Evolutionary conservation across 1,284 basidiomycete species (phyloP).

Genomic region (Phlebopus sp.): DNA sequence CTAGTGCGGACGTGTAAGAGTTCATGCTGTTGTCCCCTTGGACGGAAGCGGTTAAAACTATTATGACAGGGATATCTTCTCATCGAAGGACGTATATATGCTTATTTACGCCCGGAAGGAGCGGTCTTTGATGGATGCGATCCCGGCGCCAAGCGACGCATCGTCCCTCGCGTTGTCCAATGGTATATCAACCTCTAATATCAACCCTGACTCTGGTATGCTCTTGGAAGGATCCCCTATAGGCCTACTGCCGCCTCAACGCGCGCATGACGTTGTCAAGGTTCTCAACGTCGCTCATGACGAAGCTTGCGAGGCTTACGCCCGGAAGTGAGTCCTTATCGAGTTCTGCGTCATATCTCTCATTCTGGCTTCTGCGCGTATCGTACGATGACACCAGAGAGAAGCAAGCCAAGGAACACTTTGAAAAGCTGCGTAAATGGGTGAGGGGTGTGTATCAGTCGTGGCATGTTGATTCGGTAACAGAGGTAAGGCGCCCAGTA

Average conservation of each 20-base stretch:
- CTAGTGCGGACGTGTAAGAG: constrained; percentile 21
- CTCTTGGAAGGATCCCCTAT: constrained; percentile 19
- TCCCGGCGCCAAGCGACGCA: constrained; percentile 24
- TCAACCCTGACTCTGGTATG: constrained; percentile 13
- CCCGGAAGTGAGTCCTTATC: constrained; percentile 42
- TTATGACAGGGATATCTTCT: constrained; percentile 36
- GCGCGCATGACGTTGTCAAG: constrained; percentile 53
- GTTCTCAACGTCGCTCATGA: constrained; percentile 55
- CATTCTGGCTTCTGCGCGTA: constrained; percentile 13
- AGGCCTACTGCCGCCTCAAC: constrained; percentile 43
- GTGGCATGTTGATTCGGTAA: constrained; percentile 53
- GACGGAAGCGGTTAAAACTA: constrained; percentile 12
- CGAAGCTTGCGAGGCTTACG: constrained; percentile 49
- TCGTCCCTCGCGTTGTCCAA: constrained; percentile 7
- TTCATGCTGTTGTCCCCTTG: constrained; percentile 10
- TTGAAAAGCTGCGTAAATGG: constrained; percentile 47
- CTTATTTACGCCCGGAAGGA: constrained; percentile 72
- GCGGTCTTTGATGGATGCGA: constrained; percentile 9
- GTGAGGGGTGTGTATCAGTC: constrained; percentile 60
- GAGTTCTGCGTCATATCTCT: not conserved
- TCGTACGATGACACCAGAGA: constrained; percentile 38
- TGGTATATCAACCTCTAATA: constrained; percentile 18
- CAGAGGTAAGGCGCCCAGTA: constrained; percentile 40
- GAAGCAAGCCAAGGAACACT: constrained; percentile 40
- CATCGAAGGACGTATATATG: constrained; percentile 90